These are phyloP conservation scores for Citrus trifoliata DNA, from an alignment of 345 rosid genomes.

Conservation along the genomic window DNA sequence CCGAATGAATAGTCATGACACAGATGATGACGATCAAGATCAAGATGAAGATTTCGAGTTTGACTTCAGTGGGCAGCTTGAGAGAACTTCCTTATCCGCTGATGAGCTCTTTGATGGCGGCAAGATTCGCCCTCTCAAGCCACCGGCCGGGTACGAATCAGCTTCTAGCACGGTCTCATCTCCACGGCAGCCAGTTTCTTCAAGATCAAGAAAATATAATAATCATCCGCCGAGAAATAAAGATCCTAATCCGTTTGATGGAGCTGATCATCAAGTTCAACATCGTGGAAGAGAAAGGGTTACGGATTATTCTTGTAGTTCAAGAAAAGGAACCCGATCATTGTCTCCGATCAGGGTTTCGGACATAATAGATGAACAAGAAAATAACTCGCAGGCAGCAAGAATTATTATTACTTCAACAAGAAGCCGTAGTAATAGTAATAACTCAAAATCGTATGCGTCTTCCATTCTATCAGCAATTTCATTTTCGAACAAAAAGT, in stretches of 20 bases:
- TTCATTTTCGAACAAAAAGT: conserved; percentile 63
- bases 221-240: conserved; percentile 26
- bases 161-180: conserved; percentile 30
- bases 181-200: conserved; percentile 33
- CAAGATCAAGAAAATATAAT: conserved; percentile 24
- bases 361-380: conserved; percentile 47
- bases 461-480: conserved; percentile 60
- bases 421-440: conserved; percentile 8
- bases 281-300: conserved; percentile 35
- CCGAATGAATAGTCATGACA: background rate
- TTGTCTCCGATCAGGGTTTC: conserved; percentile 77
- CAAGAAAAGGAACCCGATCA: conserved; percentile 68
- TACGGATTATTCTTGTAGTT: conserved; percentile 23
- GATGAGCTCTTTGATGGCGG: conserved; percentile 92
- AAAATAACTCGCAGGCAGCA: conserved; percentile 27
- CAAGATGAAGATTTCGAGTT: conserved; percentile 65
- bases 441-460: conserved; percentile 34
- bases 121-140: conserved; percentile 70
- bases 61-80: conserved; percentile 71
- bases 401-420: conserved; percentile 29
- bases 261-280: conserved; percentile 23
- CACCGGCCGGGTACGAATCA: conserved; percentile 34
- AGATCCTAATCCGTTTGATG: conserved; percentile 29
- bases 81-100: conserved; percentile 64
- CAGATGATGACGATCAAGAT: background rate